These are phyloP conservation scores for Dictyostelium citrinum DNA, from an alignment of 78 protist genomes.

Conservation along the genomic window DNA sequence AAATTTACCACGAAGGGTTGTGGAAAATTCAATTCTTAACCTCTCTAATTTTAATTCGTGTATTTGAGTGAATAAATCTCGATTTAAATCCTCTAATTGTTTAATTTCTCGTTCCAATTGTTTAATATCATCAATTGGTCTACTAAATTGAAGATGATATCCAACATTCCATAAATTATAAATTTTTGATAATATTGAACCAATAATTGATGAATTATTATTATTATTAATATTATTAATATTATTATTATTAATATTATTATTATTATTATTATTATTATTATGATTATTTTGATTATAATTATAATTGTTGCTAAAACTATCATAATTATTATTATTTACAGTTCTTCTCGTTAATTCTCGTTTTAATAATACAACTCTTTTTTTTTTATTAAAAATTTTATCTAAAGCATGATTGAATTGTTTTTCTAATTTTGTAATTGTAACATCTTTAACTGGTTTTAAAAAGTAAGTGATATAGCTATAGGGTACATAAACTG, in stretches of 20 bases:
- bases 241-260: neutral
- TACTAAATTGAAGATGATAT: neutral
- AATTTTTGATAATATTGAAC: neutral
- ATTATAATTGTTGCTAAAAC: neutral
- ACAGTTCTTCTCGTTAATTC: neutral
- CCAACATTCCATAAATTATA: neutral
- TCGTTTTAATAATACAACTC: conserved; percentile 15
- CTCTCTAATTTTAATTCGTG: conserved; percentile 77
- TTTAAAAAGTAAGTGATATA: conserved; percentile 74
- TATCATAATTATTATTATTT: neutral
- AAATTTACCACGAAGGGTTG: conserved; percentile 77
- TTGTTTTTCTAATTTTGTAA: conserved; percentile 10
- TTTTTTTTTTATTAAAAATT: conserved; percentile 51
- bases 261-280: neutral
- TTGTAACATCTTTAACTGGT: conserved; percentile 25
- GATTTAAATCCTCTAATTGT: conserved; percentile 40
- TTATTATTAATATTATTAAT: neutral
- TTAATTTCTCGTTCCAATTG: conserved; percentile 34
- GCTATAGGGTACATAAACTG: conserved; percentile 84
- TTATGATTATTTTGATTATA: neutral
- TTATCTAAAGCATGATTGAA: conserved; percentile 37
- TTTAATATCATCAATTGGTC: conserved; percentile 30
- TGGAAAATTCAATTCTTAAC: conserved; percentile 71
- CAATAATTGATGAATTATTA: neutral
- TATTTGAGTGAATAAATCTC: conserved; percentile 80